These are phyloP conservation scores for Eucalyptus tenuipes DNA, from an alignment of 345 rosid genomes.

Conservation along the genomic window DNA sequence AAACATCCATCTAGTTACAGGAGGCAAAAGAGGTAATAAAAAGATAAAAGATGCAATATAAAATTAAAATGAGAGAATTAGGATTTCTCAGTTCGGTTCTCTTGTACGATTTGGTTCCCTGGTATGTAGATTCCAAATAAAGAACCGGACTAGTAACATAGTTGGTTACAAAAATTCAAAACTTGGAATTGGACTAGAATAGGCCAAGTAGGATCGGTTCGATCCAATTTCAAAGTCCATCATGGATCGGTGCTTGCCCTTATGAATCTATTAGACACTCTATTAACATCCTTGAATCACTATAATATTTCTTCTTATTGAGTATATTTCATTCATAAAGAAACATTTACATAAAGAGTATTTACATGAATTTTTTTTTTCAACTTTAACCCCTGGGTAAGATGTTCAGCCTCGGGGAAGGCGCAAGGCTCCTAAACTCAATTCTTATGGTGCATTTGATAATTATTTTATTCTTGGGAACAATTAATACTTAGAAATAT, in stretches of 20 bases:
- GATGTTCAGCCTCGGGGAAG: not conserved
- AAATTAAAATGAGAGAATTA: not conserved
- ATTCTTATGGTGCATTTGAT: no score
- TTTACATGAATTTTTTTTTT: not conserved
- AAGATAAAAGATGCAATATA: not conserved
- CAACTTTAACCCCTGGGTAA: not conserved
- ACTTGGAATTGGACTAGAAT: fast-evolving
- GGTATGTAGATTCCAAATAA: not conserved
- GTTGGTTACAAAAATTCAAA: not conserved
- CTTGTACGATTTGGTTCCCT: not conserved
- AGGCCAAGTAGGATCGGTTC: fast-evolving
- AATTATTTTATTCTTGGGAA: fast-evolving
- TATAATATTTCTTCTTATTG: not conserved
- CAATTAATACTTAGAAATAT: no score
- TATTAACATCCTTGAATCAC: not conserved
- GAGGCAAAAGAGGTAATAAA: not conserved
- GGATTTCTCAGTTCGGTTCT: not conserved
- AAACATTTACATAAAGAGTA: not conserved
- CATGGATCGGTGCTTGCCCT: not conserved
- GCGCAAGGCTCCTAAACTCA: not conserved
- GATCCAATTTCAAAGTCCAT: not conserved
- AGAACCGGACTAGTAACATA: fast-evolving
- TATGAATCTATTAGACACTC: not conserved
- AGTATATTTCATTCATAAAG: not conserved
- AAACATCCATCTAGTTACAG: not conserved